Percentiles rank a stretch among this genome's conserved stretches.
Evolutionary conservation across 257 asterid genomes (phyloP).

Genomic region (Capsicum chinense): DNA sequence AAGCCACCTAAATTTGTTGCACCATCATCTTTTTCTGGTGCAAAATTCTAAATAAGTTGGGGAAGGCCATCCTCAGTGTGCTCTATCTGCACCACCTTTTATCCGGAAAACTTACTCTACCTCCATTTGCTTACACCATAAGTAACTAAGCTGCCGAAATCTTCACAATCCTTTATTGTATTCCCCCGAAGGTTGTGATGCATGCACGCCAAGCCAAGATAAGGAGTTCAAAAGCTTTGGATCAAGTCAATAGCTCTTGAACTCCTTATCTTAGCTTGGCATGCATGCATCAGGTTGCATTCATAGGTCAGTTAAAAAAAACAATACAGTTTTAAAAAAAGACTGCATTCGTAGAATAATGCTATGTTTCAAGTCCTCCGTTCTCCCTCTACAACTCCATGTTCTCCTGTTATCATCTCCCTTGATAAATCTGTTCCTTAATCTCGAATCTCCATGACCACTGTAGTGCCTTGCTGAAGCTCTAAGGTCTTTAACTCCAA

Average conservation of each 20-base stretch:
- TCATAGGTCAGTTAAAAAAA: background rate
- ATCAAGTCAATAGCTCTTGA: too few relatives aligned
- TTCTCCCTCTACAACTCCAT: background rate
- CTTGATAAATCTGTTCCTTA: too few relatives aligned
- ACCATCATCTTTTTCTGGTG: background rate
- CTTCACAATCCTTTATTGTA: background rate
- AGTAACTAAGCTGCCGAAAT: background rate
- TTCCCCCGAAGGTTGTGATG: background rate
- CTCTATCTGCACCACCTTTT: background rate
- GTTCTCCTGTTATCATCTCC: background rate
- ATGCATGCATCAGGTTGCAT: too few relatives aligned
- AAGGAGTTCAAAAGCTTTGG: too few relatives aligned
- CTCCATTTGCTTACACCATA: background rate
- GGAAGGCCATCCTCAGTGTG: background rate
- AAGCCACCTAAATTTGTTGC: background rate
- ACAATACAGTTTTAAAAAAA: too few relatives aligned
- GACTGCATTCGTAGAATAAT: too few relatives aligned
- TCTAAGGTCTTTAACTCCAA: background rate
- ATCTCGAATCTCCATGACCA: background rate
- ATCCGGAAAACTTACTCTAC: background rate
- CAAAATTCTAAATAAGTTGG: background rate
- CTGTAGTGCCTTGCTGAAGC: background rate
- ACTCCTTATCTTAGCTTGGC: too few relatives aligned
- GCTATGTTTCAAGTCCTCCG: too few relatives aligned
- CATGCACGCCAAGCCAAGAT: too few relatives aligned